Percentiles rank a stretch among this genome's conserved stretches.
These are phyloP conservation scores for Fistulinella cinereoalba DNA, from an alignment of 1,284 basidiomycete genomes.

Conservation along the genomic window DNA sequence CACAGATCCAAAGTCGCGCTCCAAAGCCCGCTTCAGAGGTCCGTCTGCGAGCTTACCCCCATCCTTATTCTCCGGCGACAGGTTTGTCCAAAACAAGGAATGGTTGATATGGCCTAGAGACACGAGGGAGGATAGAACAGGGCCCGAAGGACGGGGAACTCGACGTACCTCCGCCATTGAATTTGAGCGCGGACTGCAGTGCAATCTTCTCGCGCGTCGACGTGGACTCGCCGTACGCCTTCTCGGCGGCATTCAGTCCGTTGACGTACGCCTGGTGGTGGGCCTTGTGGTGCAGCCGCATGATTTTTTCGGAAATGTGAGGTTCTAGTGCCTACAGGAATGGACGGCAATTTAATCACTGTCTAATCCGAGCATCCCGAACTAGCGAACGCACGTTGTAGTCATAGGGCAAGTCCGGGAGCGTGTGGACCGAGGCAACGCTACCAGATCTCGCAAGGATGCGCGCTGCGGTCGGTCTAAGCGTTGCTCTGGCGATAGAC, in stretches of 20 bases:
- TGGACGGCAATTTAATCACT: not conserved
- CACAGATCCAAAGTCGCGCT: constrained; percentile 62
- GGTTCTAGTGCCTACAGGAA: constrained; percentile 70
- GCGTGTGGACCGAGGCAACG: constrained; percentile 55
- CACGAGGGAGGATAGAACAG: constrained; percentile 34
- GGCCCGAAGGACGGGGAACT: constrained; percentile 66
- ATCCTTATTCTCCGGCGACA: constrained; percentile 55
- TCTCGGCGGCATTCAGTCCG: constrained; percentile 74
- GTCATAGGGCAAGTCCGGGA: constrained; percentile 86
- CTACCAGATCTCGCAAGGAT: constrained; percentile 35
- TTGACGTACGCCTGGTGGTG: constrained; percentile 84
- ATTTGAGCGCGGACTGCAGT: constrained; percentile 70
- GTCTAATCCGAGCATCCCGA: not conserved
- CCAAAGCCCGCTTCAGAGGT: constrained; percentile 69
- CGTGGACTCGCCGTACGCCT: constrained; percentile 68
- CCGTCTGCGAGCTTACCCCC: constrained; percentile 69
- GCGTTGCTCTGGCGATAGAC: constrained; percentile 40
- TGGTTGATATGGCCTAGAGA: constrained; percentile 80
- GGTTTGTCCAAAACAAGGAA: constrained; percentile 93
- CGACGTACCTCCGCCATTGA: constrained; percentile 60
- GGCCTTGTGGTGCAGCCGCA: constrained; percentile 84
- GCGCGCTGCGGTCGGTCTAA: constrained; percentile 43
- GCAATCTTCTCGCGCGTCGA: constrained; percentile 70
- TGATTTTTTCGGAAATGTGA: constrained; percentile 77
- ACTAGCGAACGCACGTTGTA: constrained; percentile 66